phyloP scores from a whole-genome alignment of 2,329 filamentous ascomycete species.

The Cordyceps pruinosa region DNA sequence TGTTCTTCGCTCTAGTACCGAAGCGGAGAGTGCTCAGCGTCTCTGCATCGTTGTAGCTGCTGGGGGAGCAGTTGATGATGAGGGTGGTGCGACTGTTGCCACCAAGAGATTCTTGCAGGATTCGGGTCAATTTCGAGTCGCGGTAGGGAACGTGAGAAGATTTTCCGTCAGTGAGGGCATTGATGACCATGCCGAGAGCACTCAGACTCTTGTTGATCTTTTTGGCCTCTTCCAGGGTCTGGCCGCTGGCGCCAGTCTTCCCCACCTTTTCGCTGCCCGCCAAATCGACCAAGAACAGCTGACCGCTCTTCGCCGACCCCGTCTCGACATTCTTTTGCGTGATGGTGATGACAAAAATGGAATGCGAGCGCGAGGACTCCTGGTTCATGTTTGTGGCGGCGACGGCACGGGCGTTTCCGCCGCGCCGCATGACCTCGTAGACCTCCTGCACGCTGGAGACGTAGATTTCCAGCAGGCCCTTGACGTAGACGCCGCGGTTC shows the following conservation, averaged over 20 bases:
- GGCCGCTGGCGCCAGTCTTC: constrained; percentile 95
- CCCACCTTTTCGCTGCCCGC: constrained; percentile 98
- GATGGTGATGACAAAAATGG: constrained; percentile 94
- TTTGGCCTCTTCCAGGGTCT: constrained; percentile 96
- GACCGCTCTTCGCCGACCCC: constrained; percentile 89
- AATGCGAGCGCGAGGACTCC: constrained; percentile 95
- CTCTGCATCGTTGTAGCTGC: constrained; percentile 95
- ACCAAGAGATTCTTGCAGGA: constrained; percentile 92
- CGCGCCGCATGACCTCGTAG: constrained; percentile 92
- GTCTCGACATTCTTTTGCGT: constrained; percentile 98
- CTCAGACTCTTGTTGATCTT: constrained; percentile 99
- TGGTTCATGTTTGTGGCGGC: constrained; percentile 99
- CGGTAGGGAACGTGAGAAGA: constrained; percentile 92
- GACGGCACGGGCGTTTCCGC: constrained; percentile 82
- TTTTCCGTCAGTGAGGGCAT: constrained; percentile 93
- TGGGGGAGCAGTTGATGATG: constrained; percentile 98
- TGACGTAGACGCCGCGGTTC: constrained; percentile 91
- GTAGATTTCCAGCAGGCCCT: constrained; percentile 89
- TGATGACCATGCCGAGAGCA: constrained; percentile 98
- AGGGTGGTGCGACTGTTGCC: constrained; percentile 97
- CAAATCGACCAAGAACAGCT: constrained; percentile 95
- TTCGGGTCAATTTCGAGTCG: constrained; percentile 95
- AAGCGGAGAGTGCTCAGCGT: constrained; percentile 89
- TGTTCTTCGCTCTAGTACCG: constrained; percentile 92
- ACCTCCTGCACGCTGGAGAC: constrained; percentile 94